Conservation (phyloP, 2,329 filamentous ascomycete genomes). For the Orbilia oligospora region DNA sequence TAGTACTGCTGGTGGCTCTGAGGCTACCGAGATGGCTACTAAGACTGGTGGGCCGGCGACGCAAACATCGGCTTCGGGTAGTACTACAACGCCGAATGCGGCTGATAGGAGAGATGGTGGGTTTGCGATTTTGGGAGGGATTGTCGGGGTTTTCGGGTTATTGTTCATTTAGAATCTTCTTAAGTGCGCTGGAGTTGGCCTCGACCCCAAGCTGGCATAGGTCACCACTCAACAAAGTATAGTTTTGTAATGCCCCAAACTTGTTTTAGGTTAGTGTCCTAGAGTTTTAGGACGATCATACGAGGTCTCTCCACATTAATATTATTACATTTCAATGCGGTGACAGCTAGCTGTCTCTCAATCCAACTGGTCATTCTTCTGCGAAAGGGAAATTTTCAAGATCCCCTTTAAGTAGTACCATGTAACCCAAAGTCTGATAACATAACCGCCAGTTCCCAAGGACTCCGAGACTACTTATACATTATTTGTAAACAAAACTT, state of each 20-base stretch:
- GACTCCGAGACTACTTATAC: neutral
- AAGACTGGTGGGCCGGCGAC: neutral
- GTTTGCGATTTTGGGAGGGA: slow-evolving; percentile 25
- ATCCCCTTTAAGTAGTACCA: too few species aligned
- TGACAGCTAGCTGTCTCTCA: too few species aligned
- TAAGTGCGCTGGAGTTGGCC: too few species aligned
- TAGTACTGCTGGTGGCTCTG: slow-evolving; percentile 3
- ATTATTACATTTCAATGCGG: neutral
- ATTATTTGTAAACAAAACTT: slow-evolving; percentile 11
- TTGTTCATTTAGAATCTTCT: slow-evolving; percentile 32
- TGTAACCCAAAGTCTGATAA: neutral
- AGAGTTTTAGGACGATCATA: too few species aligned
- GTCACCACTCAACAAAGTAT: too few species aligned
- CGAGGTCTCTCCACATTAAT: too few species aligned
- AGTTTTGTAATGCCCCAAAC: too few species aligned
- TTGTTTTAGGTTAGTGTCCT: too few species aligned
- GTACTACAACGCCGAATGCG: slow-evolving; percentile 23
- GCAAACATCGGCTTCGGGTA: neutral
- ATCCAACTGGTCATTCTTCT: too few species aligned
- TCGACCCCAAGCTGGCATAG: too few species aligned
- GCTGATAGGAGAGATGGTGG: slow-evolving; percentile 11
- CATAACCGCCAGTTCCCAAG: neutral
- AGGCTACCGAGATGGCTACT: slow-evolving; percentile 16
- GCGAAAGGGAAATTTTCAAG: too few species aligned
- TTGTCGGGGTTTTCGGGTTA: slow-evolving; percentile 33